Conservation (phyloP, 2,329 filamentous ascomycete species). For the Lizonia empirigonia region DNA sequence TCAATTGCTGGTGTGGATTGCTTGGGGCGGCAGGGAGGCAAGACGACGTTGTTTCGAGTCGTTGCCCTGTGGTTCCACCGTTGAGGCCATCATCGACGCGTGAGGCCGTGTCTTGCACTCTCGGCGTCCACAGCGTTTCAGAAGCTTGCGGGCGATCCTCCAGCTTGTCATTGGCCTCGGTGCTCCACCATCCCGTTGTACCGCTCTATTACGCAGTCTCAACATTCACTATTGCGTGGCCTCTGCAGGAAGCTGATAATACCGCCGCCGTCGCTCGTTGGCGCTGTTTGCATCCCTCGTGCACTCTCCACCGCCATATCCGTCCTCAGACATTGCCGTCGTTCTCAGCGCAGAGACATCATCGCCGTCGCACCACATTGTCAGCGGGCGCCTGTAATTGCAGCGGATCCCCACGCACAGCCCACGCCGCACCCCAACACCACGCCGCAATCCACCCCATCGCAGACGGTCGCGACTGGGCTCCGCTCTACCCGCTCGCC, state of each 20-base stretch:
- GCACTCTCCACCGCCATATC: background rate
- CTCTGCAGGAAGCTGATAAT: conserved; percentile 2
- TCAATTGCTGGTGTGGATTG: background rate
- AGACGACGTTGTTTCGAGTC: background rate
- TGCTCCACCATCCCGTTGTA: conserved; percentile 4
- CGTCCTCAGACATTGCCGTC: background rate
- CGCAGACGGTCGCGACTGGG: conserved; percentile 20
- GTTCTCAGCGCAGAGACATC: conserved; percentile 5
- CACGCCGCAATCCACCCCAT: conserved; percentile 20
- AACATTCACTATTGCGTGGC: conserved; percentile 16
- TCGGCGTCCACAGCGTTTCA: conserved; percentile 10
- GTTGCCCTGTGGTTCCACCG: background rate
- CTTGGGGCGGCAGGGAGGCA: no score
- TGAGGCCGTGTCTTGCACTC: background rate
- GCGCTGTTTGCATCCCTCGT: background rate
- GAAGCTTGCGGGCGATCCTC: conserved; percentile 7
- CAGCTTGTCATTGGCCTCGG: conserved; percentile 1
- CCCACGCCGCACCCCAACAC: conserved; percentile 24
- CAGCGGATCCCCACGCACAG: conserved; percentile 23
- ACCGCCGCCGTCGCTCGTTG: conserved; percentile 1
- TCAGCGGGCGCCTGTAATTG: conserved; percentile 22
- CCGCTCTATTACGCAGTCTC: conserved; percentile 15
- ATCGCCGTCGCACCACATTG: conserved; percentile 20
- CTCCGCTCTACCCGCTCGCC: conserved; percentile 32
- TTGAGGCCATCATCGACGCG: conserved; percentile 4